phyloP scores from a whole-genome alignment of 2,329 filamentous ascomycete genomes.

The Colletotrichum spaethianum region DNA sequence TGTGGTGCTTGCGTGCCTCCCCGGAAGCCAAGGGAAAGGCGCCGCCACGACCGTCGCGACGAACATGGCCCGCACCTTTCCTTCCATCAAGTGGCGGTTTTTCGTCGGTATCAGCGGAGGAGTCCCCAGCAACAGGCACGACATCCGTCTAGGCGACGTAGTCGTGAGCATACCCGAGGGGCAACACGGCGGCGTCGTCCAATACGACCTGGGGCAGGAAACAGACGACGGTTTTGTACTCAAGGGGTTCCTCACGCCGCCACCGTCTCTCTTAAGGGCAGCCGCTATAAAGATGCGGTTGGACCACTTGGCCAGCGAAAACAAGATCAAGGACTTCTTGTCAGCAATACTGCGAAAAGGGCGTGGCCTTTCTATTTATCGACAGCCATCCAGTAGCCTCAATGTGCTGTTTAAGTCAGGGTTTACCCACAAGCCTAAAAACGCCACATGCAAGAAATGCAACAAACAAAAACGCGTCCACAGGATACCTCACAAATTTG shows the following conservation, averaged over 20 bases:
- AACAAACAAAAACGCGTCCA: slow-evolving; percentile 1
- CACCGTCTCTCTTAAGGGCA: slow-evolving; percentile 30
- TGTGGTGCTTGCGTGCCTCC: slow-evolving; percentile 48
- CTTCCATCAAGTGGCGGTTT: slow-evolving; percentile 45
- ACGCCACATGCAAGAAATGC: background rate
- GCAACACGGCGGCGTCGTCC: slow-evolving; percentile 38
- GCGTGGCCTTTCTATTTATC: background rate
- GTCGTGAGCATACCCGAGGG: slow-evolving; percentile 36
- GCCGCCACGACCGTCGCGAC: slow-evolving; percentile 45
- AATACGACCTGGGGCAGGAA: slow-evolving; percentile 40
- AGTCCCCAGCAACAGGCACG: slow-evolving; percentile 39
- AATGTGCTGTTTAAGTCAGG: slow-evolving; percentile 12
- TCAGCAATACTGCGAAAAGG: background rate
- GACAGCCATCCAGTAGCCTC: background rate
- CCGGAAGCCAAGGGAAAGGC: slow-evolving; percentile 45
- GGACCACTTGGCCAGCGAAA: slow-evolving; percentile 6
- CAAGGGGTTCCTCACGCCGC: slow-evolving; percentile 42
- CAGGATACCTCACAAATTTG: background rate
- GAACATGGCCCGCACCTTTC: slow-evolving; percentile 46
- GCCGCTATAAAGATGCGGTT: slow-evolving; percentile 10
- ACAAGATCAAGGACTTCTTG: slow-evolving; percentile 5
- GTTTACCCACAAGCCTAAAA: background rate
- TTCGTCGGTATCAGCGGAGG: slow-evolving; percentile 47
- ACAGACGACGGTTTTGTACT: slow-evolving; percentile 20
- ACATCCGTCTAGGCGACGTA: slow-evolving; percentile 43